phyloP scores from a whole-genome alignment of 1,139 yeast species.

The Saccharomyces uvarum region DNA sequence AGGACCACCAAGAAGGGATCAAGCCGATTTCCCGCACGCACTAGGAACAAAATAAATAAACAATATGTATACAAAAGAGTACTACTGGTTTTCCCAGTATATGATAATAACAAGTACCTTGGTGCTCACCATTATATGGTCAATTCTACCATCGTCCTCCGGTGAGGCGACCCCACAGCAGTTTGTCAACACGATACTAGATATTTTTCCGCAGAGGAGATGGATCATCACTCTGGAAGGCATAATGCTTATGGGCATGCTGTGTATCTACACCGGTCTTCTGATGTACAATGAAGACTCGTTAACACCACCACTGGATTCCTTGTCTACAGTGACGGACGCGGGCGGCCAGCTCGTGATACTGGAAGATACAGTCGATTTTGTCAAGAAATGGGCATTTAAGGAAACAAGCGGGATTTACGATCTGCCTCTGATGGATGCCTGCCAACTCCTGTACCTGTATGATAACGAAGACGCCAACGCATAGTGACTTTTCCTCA shows the following conservation, averaged over 20 bases:
- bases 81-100: constrained; percentile 26
- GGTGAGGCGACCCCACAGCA: constrained; percentile 5
- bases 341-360: constrained; percentile 44
- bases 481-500: background rate
- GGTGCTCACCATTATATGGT: constrained; percentile 18
- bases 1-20: constrained; percentile 21
- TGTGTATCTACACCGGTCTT: constrained; percentile 62
- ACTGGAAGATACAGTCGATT: constrained; percentile 30
- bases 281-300: constrained; percentile 69
- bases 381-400: constrained; percentile 35
- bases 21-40: constrained; percentile 5
- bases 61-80: constrained; percentile 21
- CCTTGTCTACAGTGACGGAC: constrained; percentile 61
- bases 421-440: constrained; percentile 67
- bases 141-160: constrained; percentile 16
- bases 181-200: constrained; percentile 15
- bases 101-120: constrained; percentile 18
- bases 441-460: constrained; percentile 53
- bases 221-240: constrained; percentile 25
- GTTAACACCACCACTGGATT: constrained; percentile 51
- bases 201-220: constrained; percentile 19
- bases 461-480: background rate
- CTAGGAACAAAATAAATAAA: background rate
- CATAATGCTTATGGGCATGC: constrained; percentile 48
- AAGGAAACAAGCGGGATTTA: constrained; percentile 61